Base-by-base conservation (phyloP, 2,329 filamentous ascomycete genomes). In the Fusarium begoniae region DNA sequence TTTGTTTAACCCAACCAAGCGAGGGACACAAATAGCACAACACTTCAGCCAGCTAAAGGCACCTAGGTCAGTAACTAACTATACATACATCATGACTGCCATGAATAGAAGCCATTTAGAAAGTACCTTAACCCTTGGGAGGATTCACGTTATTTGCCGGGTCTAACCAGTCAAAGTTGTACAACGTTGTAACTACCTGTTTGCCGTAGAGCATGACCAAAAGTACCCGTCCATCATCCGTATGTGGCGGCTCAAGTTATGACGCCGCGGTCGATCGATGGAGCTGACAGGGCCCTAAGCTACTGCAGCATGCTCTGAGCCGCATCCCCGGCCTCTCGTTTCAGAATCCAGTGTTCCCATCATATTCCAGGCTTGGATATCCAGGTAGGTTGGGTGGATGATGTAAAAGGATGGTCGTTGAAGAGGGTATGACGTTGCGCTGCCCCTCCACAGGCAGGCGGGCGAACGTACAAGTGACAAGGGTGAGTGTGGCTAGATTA, bases 191-290 rank as follows among this genome's bases (percentile, higher is more conserved):
- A 28, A 28, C 44, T 47, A 59, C 47, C 43, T 55, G 66, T 66
- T 66, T 59, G 53, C 38, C 38, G 28, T 47, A 35, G 28, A 50
- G 32, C 28, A 66, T 59, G 40, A 47, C 66, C 54, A 66, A 66
- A 54, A 65, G 24, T 37, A 40, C 40, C 45, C 32, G 45, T 22
- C 43, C 43, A 58, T 48, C 51, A 56, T 69, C 53, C 41, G 62
- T 63, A 63, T 61, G 66, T 71, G 71, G 71, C 70, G 56, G 66
- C 57, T 61, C 66, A 40, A 57, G 30, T 57, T 58, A 74, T 74
- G 71, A 74, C 72, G 72, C 71, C 71, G 47, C 44, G 51, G 67
- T 59, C 67, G 58, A 72, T 71, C 51, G 53, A 69, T 69, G 62
- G 50, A 53, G 41, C 43, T 43, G 69, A n/a, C 57, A 64, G 50